Evolutionary conservation across 768 basidiomycete species (phyloP), one percentile per base, ranked within the genome.

Genomic region (Termitomyces sp.): DNA sequence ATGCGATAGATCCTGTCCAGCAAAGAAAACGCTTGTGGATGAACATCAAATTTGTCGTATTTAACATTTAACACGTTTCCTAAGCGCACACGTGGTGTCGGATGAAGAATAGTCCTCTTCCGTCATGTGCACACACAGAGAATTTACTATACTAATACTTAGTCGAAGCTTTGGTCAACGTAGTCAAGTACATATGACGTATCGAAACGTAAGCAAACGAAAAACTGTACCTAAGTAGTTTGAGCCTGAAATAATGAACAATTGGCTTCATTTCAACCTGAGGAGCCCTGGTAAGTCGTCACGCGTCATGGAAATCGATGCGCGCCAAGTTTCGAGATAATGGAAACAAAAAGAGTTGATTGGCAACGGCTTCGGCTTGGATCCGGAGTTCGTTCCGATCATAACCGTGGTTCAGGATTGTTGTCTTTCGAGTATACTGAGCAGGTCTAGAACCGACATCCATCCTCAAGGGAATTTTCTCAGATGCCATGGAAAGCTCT

Each of bases 41-140:
- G 63, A 45, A 68, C 67, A 56, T 68, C 67, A 57, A 69, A 67
- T 37, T 70, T 65, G 25, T 69, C 41, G 27, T 12, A 62, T n/a
- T n/a, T n/a, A n/a, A n/a, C n/a, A n/a, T 42, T 62, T 63, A 39
- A 58, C 67, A 25, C 85, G 80, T 39, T 76, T 74, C 28, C 74
- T 74, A 10, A 89, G 72, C 9, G 82, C 82, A 14, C 89, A 65
- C 87, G 87, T 5, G 89, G 88, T 0, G 89, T 91, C 9, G 87
- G 85, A 27, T 83, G 81, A 3, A 78, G 86, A 21, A 81, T 59
- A 17, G 76, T 77, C 41, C 67, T 67, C 17, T 57, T 60, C 51
- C n/a, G n/a, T n/a, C n/a, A n/a, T n/a, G n/a, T n/a, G n/a, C n/a
- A n/a, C n/a, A n/a, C n/a, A n/a, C n/a, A n/a, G n/a, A n/a, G n/a